Base-by-base conservation (phyloP, 192 early-diverging fungal genomes). In the Backusella australiensis region DNA sequence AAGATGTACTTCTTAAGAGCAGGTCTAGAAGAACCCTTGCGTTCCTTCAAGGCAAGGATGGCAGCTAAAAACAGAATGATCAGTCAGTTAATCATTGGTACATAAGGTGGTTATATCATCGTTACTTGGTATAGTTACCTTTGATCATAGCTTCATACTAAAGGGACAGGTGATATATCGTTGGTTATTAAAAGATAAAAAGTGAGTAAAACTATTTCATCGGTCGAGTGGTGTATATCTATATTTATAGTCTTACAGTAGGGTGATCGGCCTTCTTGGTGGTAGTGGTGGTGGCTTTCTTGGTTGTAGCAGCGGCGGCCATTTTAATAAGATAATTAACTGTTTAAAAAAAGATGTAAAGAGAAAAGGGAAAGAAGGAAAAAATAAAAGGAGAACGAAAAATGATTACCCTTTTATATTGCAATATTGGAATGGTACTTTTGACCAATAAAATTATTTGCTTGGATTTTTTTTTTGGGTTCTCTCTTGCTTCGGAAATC, bases 1-100 rank as follows among this genome's bases (percentile, higher is more conserved):
- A 83, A 71, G 76, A 94, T 93, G 79, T 91, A 94, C 84, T 94
- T 94, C 81, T 93, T 94, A 82, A 94, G 89, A 71, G 89, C 89
- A 68, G 85, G 89, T 72, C 93, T 88, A 69, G 87, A 87, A 68
- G 87, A 89, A 66, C 92, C 93, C 67, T 86, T 91, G 79, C 92
- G 86, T 74, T 93, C 92, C 83, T 92, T 91, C 77, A 88, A 87
- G 72, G 80, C 77, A 49, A 88, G 76, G 38, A 90, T 85, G 38
- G 87, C 86, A 70, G 81, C 81, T 79, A 72, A 71, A 66, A 21
- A 34, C 17, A 12, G 7, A 42, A 63, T 69, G 21, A 78, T 49
- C 34, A 72, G 29, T 15, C 53, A 34, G 29, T 49, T 1, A 39
- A 14, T 19, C 39, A 72, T 42, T 53, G 38, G 2, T 17, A 34